These are phyloP conservation scores for Globisporangium recalcitrans DNA, from an alignment of 352 stramenopile genomes.

Conservation along the genomic window DNA sequence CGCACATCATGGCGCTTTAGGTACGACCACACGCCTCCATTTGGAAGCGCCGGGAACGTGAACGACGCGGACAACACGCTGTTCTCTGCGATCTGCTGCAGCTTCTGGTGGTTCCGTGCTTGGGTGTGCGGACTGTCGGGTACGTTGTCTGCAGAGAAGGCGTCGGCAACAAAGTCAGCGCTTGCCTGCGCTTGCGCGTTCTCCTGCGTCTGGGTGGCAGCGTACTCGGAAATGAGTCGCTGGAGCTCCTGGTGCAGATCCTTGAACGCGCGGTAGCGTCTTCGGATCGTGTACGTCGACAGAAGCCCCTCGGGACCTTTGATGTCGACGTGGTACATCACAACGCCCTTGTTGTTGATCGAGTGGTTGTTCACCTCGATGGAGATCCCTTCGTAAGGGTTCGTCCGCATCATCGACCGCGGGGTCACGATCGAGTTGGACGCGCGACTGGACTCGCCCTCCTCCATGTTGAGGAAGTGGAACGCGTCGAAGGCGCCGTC, in stretches of 20 bases:
- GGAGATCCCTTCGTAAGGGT: conserved; percentile 62
- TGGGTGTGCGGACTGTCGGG: conserved; percentile 28
- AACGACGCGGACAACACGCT: conserved; percentile 31
- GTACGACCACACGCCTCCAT: conserved; percentile 75
- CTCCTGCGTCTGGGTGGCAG: background rate
- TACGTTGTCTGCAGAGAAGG: conserved; percentile 18
- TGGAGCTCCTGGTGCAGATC: conserved; percentile 68
- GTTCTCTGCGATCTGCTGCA: conserved; percentile 26
- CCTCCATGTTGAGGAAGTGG: conserved; percentile 45
- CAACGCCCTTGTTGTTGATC: conserved; percentile 46
- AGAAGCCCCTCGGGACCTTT: conserved; percentile 68
- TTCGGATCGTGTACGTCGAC: conserved; percentile 82
- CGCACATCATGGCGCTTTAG: conserved; percentile 76
- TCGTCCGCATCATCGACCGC: conserved; percentile 25
- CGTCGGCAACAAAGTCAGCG: conserved; percentile 11
- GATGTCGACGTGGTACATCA: conserved; percentile 89
- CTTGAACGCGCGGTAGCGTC: conserved; percentile 76
- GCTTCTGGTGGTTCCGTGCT: conserved; percentile 16
- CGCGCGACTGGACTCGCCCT: conserved; percentile 18
- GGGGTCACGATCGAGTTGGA: conserved; percentile 28
- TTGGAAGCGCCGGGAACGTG: conserved; percentile 45
- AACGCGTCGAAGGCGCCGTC: conserved; percentile 58
- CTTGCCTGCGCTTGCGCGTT: background rate
- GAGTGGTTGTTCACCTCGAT: conserved; percentile 51
- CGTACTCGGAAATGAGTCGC: conserved; percentile 41